These are phyloP conservation scores for Ogataea pignaliae DNA, from an alignment of 805 yeast species.

Conservation along the genomic window DNA sequence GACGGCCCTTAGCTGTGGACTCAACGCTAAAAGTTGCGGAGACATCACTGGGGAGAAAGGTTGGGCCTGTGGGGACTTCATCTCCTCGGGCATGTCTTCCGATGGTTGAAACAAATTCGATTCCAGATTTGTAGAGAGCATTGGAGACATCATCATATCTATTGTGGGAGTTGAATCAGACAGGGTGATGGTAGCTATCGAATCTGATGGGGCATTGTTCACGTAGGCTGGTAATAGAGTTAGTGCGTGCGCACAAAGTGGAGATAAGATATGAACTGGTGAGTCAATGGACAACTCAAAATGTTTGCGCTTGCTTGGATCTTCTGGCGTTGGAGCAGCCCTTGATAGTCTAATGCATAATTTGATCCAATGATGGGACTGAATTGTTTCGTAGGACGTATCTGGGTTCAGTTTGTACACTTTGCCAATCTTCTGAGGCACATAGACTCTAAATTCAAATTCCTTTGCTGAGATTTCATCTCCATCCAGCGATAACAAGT, in stretches of 20 bases:
- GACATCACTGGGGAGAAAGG: slow-evolving; percentile 47
- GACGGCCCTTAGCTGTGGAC: slow-evolving; percentile 24
- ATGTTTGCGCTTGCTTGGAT: slow-evolving; percentile 65
- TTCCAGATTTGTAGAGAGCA: slow-evolving; percentile 26
- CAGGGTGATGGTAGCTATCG: slow-evolving; percentile 8
- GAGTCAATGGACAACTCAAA: slow-evolving; percentile 94
- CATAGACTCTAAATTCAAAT: slow-evolving; percentile 79
- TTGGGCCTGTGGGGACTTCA: slow-evolving; percentile 61
- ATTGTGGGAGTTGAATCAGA: slow-evolving; percentile 11
- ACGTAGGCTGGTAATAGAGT: slow-evolving; percentile 72
- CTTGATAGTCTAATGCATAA: slow-evolving; percentile 76
- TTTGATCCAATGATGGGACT: slow-evolving; percentile 94
- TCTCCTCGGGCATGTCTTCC: slow-evolving; percentile 36
- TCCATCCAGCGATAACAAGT: slow-evolving; percentile 38
- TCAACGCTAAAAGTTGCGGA: slow-evolving; percentile 27
- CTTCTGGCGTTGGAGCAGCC: slow-evolving; percentile 45
- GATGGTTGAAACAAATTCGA: slow-evolving; percentile 55
- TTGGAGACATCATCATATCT: slow-evolving; percentile 26
- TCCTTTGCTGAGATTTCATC: slow-evolving; percentile 68
- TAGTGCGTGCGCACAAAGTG: slow-evolving; percentile 75
- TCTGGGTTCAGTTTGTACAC: slow-evolving; percentile 73
- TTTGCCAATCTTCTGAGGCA: slow-evolving; percentile 64
- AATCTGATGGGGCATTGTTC: slow-evolving; percentile 10
- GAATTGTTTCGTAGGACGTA: slow-evolving; percentile 72
- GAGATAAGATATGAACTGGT: slow-evolving; percentile 79